phyloP scores from a whole-genome alignment of 352 stramenopile genomes.

The Globisporangium recalcitrans region DNA sequence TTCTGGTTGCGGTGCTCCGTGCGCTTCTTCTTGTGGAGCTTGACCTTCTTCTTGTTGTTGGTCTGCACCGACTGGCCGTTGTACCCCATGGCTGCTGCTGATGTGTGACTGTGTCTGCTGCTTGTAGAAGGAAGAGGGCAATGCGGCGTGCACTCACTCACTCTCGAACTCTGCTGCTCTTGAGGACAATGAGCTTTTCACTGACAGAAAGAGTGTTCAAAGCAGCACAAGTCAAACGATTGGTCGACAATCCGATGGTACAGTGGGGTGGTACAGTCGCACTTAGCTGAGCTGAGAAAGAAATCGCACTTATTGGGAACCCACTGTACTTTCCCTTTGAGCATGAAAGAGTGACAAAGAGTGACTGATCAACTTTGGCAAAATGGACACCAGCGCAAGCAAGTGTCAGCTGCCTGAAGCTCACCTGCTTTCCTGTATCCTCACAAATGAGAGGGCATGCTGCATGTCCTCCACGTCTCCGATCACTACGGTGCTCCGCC shows the following conservation, averaged over 20 bases:
- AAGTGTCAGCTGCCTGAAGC: too few species aligned
- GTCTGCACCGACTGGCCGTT: constrained; percentile 65
- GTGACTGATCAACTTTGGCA: background rate
- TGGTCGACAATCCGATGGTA: constrained; percentile 26
- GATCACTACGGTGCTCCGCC: too few species aligned
- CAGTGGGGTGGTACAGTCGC: constrained; percentile 23
- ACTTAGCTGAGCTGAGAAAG: background rate
- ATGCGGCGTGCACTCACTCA: constrained; percentile 6
- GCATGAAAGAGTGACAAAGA: background rate
- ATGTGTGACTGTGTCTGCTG: constrained; percentile 8
- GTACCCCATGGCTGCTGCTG: constrained; percentile 29
- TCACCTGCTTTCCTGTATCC: too few species aligned
- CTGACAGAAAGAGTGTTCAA: too few species aligned
- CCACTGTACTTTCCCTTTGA: too few species aligned
- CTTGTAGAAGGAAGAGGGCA: background rate
- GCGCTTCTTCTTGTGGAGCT: constrained; percentile 83
- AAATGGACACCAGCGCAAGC: background rate
- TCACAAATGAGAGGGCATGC: too few species aligned
- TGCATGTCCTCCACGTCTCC: too few species aligned
- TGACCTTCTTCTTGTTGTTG: constrained; percentile 87
- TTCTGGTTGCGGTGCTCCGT: constrained; percentile 71
- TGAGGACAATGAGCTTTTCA: constrained; percentile 8
- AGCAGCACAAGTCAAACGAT: constrained; percentile 22
- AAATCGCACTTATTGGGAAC: background rate
- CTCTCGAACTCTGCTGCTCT: background rate